phyloP scores from a whole-genome alignment of 2,329 filamentous ascomycete species.

The Hypoxylon sp. region DNA sequence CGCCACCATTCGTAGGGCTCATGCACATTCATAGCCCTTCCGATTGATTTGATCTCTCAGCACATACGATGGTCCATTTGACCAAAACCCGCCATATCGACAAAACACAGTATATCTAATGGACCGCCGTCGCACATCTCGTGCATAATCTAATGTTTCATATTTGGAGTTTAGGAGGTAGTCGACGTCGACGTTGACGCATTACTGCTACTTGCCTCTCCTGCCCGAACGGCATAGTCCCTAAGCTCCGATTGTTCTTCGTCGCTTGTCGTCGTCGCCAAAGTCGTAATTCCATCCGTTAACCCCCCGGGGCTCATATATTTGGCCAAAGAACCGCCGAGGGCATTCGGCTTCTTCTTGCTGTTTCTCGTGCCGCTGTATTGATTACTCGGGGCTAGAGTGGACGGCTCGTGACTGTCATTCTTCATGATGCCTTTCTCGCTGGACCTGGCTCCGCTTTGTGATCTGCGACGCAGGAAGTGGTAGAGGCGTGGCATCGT shows the following conservation, averaged over 20 bases:
- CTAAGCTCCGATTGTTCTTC: not conserved
- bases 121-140: too few species aligned
- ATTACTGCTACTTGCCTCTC: not conserved
- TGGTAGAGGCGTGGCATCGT: conserved; percentile 10
- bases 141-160: too few species aligned
- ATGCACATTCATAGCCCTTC: too few species aligned
- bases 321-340: not conserved
- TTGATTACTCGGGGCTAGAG: not conserved
- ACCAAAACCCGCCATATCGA: too few species aligned
- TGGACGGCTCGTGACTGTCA: not conserved
- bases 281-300: not conserved
- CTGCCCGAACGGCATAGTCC: not conserved
- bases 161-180: too few species aligned
- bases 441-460: not conserved
- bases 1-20: too few species aligned
- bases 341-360: not conserved
- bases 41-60: too few species aligned
- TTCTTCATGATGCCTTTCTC: not conserved
- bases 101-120: too few species aligned
- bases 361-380: not conserved
- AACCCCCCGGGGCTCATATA: not conserved
- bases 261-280: not conserved
- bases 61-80: too few species aligned
- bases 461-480: conserved; percentile 3
- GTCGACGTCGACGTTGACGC: too few species aligned